These are phyloP conservation scores for Citrus australasica DNA, from an alignment of 345 rosid genomes.

Conservation along the genomic window DNA sequence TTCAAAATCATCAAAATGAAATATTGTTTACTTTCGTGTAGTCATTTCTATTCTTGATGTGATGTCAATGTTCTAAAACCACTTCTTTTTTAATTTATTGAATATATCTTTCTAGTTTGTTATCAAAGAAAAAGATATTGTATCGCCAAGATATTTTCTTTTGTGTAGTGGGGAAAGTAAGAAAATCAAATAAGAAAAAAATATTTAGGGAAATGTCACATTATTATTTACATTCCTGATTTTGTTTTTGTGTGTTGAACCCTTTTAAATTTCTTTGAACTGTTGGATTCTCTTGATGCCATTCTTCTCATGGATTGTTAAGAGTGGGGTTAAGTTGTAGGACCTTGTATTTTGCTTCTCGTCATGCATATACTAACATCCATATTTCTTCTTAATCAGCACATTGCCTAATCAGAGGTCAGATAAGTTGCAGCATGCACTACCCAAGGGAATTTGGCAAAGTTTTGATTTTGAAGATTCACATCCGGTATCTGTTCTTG, in stretches of 20 bases:
- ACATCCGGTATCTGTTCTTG: constrained; percentile 59
- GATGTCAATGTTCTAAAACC: background rate
- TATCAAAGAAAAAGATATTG: background rate
- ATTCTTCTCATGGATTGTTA: background rate
- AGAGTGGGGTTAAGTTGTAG: background rate
- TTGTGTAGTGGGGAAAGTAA: background rate
- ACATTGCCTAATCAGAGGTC: constrained; percentile 45
- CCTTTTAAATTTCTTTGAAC: background rate
- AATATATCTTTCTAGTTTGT: no score
- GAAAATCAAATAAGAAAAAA: background rate
- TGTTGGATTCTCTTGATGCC: background rate
- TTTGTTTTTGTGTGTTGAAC: background rate
- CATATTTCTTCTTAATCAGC: constrained; percentile 33
- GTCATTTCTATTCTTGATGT: background rate
- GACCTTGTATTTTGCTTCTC: background rate
- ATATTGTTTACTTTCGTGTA: background rate
- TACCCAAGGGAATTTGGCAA: constrained; percentile 81
- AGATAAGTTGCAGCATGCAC: constrained; percentile 36
- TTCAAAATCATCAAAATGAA: background rate
- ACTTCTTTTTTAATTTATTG: no score
- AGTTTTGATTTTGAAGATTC: constrained; percentile 79
- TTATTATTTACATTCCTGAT: background rate
- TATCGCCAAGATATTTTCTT: background rate
- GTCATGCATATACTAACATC: background rate
- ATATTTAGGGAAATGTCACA: background rate